A percentile compares a stretch with the other conserved stretches of the same genome.
phyloP scores from a whole-genome alignment of 2,329 filamentous ascomycete genomes.

The Capronia coronata region DNA sequence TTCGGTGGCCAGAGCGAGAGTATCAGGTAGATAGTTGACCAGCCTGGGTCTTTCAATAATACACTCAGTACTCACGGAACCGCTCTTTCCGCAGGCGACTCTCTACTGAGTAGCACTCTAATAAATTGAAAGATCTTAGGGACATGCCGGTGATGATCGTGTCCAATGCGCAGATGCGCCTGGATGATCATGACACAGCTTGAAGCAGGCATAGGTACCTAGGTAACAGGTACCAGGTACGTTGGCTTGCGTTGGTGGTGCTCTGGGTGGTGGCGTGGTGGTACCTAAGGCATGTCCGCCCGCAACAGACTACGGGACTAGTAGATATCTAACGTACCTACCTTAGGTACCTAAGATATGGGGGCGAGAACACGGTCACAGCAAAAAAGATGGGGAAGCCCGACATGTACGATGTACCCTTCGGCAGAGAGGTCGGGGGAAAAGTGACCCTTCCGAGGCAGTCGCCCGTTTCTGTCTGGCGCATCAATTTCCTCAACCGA shows the following conservation, averaged over 20 bases:
- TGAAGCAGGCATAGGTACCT: too few relatives aligned
- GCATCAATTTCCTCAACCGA: not conserved
- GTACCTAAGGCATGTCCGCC: too few relatives aligned
- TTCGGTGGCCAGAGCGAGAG: not conserved
- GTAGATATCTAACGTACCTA: too few relatives aligned
- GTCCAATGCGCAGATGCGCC: not conserved
- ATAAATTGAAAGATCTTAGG: not conserved
- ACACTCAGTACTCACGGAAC: not conserved
- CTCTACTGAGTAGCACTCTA: not conserved
- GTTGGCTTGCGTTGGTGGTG: too few relatives aligned
- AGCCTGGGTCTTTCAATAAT: not conserved
- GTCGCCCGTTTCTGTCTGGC: not conserved
- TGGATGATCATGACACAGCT: not conserved
- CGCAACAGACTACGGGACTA: too few relatives aligned
- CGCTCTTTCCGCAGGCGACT: not conserved
- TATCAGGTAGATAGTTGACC: not conserved
- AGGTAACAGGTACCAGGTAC: too few relatives aligned
- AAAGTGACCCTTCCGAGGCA: conserved; percentile 1
- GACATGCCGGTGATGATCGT: not conserved
- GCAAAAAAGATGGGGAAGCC: not conserved
- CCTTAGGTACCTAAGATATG: too few relatives aligned
- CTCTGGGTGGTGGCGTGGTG: too few relatives aligned
- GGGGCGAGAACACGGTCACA: not conserved
- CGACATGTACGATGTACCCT: not conserved
- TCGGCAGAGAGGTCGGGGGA: not conserved